Evolutionary conservation across 257 asterid species (phyloP).

Genomic region (Solanum habrochaites): DNA sequence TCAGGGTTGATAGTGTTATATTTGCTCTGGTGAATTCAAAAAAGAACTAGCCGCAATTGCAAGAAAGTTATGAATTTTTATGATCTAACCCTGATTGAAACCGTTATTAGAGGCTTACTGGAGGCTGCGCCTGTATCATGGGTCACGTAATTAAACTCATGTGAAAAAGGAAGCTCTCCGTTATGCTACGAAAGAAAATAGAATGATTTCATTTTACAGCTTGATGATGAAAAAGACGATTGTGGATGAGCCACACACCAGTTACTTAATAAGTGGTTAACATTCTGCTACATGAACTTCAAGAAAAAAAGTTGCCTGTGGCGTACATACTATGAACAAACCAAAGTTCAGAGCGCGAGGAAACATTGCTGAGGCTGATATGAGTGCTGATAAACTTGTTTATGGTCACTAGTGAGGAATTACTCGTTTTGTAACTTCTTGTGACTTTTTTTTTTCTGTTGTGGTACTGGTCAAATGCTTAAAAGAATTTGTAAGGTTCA

Average conservation of each 20-base stretch:
- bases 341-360: background rate
- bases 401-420: background rate
- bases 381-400: background rate
- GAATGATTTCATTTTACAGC: background rate
- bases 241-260: background rate
- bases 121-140: too few species aligned
- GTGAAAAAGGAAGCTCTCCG: background rate
- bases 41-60: too few species aligned
- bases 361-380: background rate
- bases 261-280: background rate
- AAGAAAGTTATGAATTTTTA: too few species aligned
- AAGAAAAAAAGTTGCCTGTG: too few species aligned
- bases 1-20: too few species aligned
- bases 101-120: too few species aligned
- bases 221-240: background rate
- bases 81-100: too few species aligned
- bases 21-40: too few species aligned
- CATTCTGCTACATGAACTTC: background rate
- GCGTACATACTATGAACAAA: background rate
- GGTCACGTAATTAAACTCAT: background rate
- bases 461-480: background rate
- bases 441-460: background rate
- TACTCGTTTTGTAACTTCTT: background rate
- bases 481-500: background rate
- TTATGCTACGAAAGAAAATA: background rate